A percentile compares a stretch with the other conserved stretches of the same genome.
Evolutionary conservation across 23 red algal genomes (phyloP).

Genomic region (Gracilaria vermiculophylla): DNA sequence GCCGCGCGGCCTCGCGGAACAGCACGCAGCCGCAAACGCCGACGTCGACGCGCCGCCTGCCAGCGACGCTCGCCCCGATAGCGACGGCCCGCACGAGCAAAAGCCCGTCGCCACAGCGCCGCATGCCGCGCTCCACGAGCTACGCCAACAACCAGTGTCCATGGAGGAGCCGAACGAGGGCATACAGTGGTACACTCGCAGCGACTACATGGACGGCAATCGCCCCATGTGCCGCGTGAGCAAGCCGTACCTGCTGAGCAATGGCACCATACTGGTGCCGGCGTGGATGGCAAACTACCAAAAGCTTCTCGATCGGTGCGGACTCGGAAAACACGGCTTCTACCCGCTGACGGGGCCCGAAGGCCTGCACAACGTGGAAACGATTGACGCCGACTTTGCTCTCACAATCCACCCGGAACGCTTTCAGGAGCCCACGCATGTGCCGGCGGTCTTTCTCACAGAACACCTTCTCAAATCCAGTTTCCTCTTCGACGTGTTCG

Average conservation of each 20-base stretch:
- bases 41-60: not conserved
- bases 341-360: slow-evolving; percentile 22
- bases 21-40: not conserved
- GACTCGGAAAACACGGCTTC: slow-evolving; percentile 35
- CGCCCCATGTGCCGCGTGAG: slow-evolving; percentile 59
- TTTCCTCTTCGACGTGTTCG: slow-evolving; percentile 61
- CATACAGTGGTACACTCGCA: slow-evolving; percentile 59
- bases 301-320: slow-evolving; percentile 43
- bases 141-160: not conserved
- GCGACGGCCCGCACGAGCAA: not conserved
- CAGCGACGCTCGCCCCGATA: not conserved
- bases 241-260: slow-evolving; percentile 62
- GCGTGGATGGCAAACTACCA: slow-evolving; percentile 52
- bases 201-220: slow-evolving; percentile 49
- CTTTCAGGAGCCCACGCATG: slow-evolving; percentile 66
- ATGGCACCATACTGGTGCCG: slow-evolving; percentile 54
- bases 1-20: not conserved
- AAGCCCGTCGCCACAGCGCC: not conserved
- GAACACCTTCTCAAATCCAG: slow-evolving; percentile 58
- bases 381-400: slow-evolving; percentile 52
- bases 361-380: slow-evolving; percentile 6
- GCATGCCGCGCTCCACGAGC: not conserved
- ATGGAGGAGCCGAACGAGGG: slow-evolving; percentile 28
- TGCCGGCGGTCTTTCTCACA: slow-evolving; percentile 39
- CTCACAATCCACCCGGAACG: slow-evolving; percentile 59